Percentiles rank a stretch among this genome's conserved stretches.
Conservation (phyloP, 805 yeast genomes). For the Ogataea degrootiae region DNA sequence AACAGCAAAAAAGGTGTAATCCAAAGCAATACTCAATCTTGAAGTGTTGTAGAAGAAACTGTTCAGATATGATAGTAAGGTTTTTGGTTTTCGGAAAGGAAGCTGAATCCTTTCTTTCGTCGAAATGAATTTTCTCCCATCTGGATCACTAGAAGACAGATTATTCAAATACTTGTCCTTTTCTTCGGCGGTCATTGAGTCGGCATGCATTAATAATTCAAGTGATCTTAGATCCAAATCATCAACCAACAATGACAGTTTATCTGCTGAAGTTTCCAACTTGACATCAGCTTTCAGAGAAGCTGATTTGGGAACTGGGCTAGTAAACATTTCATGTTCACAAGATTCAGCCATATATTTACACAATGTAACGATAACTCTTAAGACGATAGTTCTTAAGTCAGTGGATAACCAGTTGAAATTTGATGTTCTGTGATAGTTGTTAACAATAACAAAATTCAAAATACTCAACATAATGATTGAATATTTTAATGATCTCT, state of each 20-base stretch:
- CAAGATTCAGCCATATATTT: constrained; percentile 11
- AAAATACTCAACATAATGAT: constrained; percentile 16
- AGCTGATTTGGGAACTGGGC: neutral
- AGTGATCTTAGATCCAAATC: constrained; percentile 13
- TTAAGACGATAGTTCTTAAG: constrained; percentile 18
- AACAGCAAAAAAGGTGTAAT: constrained; percentile 23
- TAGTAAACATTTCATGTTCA: neutral
- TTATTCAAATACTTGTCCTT: neutral
- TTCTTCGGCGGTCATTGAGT: constrained; percentile 2
- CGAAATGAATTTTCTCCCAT: constrained; percentile 1
- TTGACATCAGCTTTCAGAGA: too few relatives aligned
- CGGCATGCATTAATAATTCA: constrained; percentile 10
- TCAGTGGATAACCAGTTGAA: constrained; percentile 20
- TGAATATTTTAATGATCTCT: constrained; percentile 14
- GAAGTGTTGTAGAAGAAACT: constrained; percentile 28
- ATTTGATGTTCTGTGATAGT: constrained; percentile 4
- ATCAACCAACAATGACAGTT: constrained; percentile 9
- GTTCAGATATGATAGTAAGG: constrained; percentile 19
- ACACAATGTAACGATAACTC: constrained; percentile 11
- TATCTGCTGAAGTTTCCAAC: neutral
- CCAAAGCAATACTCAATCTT: constrained; percentile 21
- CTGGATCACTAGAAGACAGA: neutral
- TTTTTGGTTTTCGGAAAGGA: constrained; percentile 13
- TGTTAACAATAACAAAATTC: constrained; percentile 12
- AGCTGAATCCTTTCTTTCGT: constrained; percentile 8